phyloP scores from a whole-genome alignment of 2,329 filamentous ascomycete species.

The Phialemonium atrogriseum region DNA sequence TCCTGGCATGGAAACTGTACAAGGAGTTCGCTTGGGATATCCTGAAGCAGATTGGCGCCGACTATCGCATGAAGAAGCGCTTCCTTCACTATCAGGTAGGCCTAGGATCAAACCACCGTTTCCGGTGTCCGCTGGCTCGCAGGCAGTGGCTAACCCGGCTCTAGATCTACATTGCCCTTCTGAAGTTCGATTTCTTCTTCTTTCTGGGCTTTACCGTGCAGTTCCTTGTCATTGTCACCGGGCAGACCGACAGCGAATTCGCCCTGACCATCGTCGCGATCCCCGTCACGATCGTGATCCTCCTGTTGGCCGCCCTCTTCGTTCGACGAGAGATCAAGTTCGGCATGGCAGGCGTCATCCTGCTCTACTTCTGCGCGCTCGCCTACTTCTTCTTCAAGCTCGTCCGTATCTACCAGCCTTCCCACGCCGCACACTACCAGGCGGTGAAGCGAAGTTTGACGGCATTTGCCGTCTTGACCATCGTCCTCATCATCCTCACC shows the following conservation, averaged over 20 bases:
- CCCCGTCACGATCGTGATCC: slow-evolving; percentile 81
- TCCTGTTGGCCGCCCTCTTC: slow-evolving; percentile 77
- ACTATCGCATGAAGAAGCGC: slow-evolving; percentile 91
- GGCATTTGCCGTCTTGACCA: slow-evolving; percentile 88
- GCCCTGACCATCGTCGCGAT: slow-evolving; percentile 83
- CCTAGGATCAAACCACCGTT: slow-evolving; percentile 1
- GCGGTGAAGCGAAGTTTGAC: slow-evolving; percentile 81
- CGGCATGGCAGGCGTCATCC: slow-evolving; percentile 71
- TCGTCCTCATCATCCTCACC: slow-evolving; percentile 79
- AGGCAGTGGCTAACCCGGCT: slow-evolving; percentile 11
- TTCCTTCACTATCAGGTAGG: slow-evolving; percentile 92
- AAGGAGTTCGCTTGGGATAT: slow-evolving; percentile 99
- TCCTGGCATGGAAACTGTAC: slow-evolving; percentile 89
- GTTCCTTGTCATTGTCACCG: slow-evolving; percentile 85
- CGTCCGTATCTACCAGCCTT: slow-evolving; percentile 79
- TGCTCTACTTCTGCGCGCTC: slow-evolving; percentile 80
- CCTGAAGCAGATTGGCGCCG: slow-evolving; percentile 97
- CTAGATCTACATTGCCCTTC: slow-evolving; percentile 91
- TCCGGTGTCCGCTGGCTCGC: not conserved
- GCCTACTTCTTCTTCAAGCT: slow-evolving; percentile 98
- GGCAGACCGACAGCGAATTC: slow-evolving; percentile 63
- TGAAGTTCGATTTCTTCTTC: slow-evolving; percentile 99
- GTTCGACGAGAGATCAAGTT: slow-evolving; percentile 72
- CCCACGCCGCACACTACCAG: slow-evolving; percentile 52
- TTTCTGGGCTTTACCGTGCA: slow-evolving; percentile 98